Evolutionary conservation across 352 stramenopile genomes (phyloP), one percentile per base, ranked within the genome.

Genomic region (Aphanomyces stellatus): DNA sequence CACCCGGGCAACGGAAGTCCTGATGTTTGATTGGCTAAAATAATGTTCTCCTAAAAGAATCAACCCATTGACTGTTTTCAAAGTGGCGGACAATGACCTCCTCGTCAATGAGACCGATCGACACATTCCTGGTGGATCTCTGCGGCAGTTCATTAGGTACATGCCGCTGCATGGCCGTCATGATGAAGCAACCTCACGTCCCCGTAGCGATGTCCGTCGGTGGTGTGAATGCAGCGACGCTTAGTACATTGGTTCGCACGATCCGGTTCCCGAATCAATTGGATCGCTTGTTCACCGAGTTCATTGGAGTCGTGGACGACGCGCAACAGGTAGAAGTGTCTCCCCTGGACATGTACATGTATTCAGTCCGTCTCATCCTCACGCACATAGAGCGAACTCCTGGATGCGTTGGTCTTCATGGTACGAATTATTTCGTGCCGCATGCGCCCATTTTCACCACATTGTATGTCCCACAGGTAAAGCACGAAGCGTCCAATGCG

Each of bases 321-420:
- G 71, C 73, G n/a, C 76, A 89, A 49, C 84, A 93, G 71, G 74
- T 81, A 66, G 15, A 49, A 13, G 11, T 28, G 27, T 70, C n/a
- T n/a, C n/a, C n/a, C n/a, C n/a, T n/a, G n/a, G n/a, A n/a, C n/a
- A n/a, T n/a, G n/a, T n/a, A n/a, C n/a, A n/a, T n/a, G n/a, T n/a
- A n/a, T n/a, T n/a, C n/a, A n/a, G n/a, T n/a, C n/a, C n/a, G n/a
- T n/a, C n/a, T n/a, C n/a, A n/a, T n/a, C n/a, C n/a, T n/a, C n/a
- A n/a, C n/a, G n/a, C n/a, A n/a, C 34, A 71, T 59, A 80, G 74
- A 73, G 85, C 22, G 75, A 79, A 68, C 76, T 81, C 31, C 65
- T 91, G 13, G 82, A 91, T 28, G 79, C 82, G 65, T 70, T 91
- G 42, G 88, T 91, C 59, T 87, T 82, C 40, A 80, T 93, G 51